Base-by-base conservation (phyloP, 73 alveolate genomes). In the Blepharisma japonicum region DNA sequence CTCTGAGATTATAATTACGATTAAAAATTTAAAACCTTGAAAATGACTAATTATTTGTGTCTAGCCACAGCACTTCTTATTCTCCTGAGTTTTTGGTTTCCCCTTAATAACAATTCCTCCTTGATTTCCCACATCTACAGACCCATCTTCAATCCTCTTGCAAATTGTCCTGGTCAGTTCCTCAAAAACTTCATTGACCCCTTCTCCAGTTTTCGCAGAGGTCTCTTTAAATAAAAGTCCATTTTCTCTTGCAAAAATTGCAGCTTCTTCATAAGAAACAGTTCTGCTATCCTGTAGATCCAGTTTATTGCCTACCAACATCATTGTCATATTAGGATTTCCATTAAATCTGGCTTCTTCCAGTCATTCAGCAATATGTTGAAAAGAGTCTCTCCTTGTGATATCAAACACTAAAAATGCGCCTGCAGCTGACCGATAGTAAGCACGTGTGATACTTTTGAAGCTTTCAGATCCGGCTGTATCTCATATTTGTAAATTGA, bases 391-490 rank as follows among this genome's bases (percentile, higher is more conserved):
- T 79, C 68, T 79, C 84, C 90, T 89, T n/a, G 98, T 85, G n/a
- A 95, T 87, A 81, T 95, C 99, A 83, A 91, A 94, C 4, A 93
- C 96, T 27, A 95, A 50, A 38, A 92, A 68, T 20, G 97, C 99
- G 7, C 97, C 96, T 54, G 93, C 94, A 48, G 98, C 93, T 20
- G 90, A 83, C 83, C 95, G 88, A 87, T 95, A 95, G 86, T 94
- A 95, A 11, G 92, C 71, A 72, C 94, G 78, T 18, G 98, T 95
- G 56, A 94, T 82, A 39, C 96, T 77, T 82, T 92, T 94, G 79
- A 96, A 96, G 55, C 89, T 82, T 88, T 96, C 99, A 67, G 93
- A 93, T 6, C 98, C 99, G 0, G 98, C 98, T 6, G 99, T 96
- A 86, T 96, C 99, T 98, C 99, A 96, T 27, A 96, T 85, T 72